Evolutionary conservation across 1,284 basidiomycete species (phyloP).

Genomic region (Coniferiporia sulphurascens): DNA sequence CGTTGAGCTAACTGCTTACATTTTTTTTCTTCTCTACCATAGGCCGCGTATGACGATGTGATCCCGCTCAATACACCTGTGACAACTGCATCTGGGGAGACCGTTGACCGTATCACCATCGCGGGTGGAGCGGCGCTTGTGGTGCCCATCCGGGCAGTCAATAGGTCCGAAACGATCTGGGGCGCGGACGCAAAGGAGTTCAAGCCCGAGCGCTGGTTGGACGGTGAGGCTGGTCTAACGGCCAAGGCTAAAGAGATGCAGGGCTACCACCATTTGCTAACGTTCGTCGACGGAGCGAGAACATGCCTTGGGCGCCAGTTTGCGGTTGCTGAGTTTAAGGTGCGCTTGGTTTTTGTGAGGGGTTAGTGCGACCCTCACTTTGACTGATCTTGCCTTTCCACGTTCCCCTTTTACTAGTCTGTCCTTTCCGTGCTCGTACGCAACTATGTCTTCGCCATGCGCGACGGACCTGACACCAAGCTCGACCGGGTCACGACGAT

Average conservation of each 20-base stretch:
- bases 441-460: conserved; percentile 19
- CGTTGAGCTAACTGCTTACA: neutral
- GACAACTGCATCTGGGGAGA: neutral
- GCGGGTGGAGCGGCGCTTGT: conserved; percentile 31
- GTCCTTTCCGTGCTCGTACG: conserved; percentile 18
- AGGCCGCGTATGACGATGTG: conserved; percentile 2
- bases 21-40: neutral
- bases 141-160: conserved; percentile 39
- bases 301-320: conserved; percentile 4
- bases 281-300: conserved; percentile 3
- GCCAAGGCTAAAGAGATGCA: neutral
- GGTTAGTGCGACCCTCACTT: neutral
- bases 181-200: conserved; percentile 36
- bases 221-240: neutral
- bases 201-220: conserved; percentile 38
- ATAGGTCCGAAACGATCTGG: conserved; percentile 46
- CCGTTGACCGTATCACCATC: neutral
- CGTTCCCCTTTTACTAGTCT: conserved; percentile 7
- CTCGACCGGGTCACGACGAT: conserved; percentile 9
- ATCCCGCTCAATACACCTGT: neutral
- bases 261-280: conserved; percentile 2
- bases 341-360: neutral
- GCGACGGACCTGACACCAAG: conserved; percentile 20
- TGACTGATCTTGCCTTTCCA: neutral
- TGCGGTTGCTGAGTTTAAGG: conserved; percentile 3